Percentiles rank a stretch among this genome's conserved stretches.
phyloP scores from a whole-genome alignment of 2,329 filamentous ascomycete species.

The Ploettnerulaceae sp. region DNA sequence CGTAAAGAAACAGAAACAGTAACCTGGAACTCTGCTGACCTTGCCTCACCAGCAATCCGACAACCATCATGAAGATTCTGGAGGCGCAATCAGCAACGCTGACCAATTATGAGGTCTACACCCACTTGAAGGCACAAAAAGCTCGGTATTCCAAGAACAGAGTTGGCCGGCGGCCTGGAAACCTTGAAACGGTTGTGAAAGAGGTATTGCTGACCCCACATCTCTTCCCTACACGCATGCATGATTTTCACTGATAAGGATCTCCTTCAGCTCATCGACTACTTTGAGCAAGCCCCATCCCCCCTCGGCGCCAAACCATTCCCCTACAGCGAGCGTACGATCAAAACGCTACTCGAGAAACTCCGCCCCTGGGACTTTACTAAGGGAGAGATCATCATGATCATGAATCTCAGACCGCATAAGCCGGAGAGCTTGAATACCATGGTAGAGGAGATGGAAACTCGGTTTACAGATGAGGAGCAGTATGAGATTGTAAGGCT shows the following conservation, averaged over 20 bases:
- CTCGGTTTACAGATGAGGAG: constrained; percentile 54
- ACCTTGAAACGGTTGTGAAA: constrained; percentile 56
- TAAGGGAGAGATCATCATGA: constrained; percentile 65
- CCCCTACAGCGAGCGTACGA: constrained; percentile 46
- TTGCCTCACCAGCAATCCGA: neutral
- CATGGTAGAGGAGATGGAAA: constrained; percentile 60
- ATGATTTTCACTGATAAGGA: constrained; percentile 8
- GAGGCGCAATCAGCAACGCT: constrained; percentile 65
- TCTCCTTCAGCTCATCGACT: constrained; percentile 51
- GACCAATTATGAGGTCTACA: constrained; percentile 69
- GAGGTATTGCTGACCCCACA: constrained; percentile 50
- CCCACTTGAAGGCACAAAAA: constrained; percentile 55
- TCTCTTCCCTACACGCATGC: neutral
- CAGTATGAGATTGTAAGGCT: constrained; percentile 54
- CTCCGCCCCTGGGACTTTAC: constrained; percentile 55
- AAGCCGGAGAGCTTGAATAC: constrained; percentile 54
- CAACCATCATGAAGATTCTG: constrained; percentile 56
- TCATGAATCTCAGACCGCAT: constrained; percentile 59
- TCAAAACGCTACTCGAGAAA: constrained; percentile 49
- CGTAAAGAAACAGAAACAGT: no score
- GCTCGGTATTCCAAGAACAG: constrained; percentile 21
- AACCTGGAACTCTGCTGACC: neutral
- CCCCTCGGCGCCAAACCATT: constrained; percentile 42
- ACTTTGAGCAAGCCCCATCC: constrained; percentile 50
- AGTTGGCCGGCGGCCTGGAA: constrained; percentile 43